Conservation (phyloP, 306 rosid species). For the Luffa acutangula region DNA sequence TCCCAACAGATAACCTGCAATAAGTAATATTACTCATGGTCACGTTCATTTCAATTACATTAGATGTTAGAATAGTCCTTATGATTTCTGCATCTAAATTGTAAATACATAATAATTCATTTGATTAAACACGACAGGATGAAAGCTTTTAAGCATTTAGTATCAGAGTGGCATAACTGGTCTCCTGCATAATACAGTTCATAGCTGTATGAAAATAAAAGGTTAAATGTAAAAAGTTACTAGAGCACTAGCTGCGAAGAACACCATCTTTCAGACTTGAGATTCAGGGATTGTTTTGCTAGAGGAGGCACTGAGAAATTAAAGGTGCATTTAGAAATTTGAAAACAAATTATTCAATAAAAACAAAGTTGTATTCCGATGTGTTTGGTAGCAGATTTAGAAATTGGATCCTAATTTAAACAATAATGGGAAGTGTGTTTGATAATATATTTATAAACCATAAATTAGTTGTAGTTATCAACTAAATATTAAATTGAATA, state of each 20-base stretch:
- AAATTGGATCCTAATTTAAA: too few relatives aligned
- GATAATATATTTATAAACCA: too few relatives aligned
- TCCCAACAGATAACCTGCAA: slow-evolving; percentile 79
- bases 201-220: background rate
- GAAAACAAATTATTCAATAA: too few relatives aligned
- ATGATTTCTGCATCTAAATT: background rate
- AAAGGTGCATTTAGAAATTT: background rate
- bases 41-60: background rate
- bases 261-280: background rate
- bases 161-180: background rate
- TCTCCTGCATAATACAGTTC: background rate
- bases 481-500: too few relatives aligned
- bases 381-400: too few relatives aligned
- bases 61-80: background rate
- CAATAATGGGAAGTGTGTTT: too few relatives aligned
- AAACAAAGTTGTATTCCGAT: too few relatives aligned
- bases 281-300: background rate
- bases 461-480: too few relatives aligned
- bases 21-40: background rate
- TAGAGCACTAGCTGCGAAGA: background rate
- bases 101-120: background rate
- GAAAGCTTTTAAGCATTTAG: background rate
- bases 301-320: background rate
- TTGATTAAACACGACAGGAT: background rate
- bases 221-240: background rate